phyloP scores from a whole-genome alignment of 176 grass and related monocot genomes.

The Avena atlantica region DNA sequence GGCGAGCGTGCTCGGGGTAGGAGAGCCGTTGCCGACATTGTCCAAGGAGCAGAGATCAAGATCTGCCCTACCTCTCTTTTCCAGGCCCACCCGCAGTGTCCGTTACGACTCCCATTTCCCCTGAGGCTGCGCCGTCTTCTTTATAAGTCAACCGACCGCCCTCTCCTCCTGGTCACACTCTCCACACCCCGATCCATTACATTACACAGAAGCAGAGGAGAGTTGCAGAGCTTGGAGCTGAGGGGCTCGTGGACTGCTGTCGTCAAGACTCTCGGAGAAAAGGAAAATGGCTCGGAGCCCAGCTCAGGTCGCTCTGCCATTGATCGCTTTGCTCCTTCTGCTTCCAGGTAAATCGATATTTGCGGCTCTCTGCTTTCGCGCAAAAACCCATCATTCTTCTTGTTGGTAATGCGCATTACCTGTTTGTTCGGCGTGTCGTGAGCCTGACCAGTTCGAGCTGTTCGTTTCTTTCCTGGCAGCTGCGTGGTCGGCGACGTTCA shows the following conservation, averaged over 20 bases:
- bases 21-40: conserved; percentile 29
- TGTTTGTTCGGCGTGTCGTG: background rate
- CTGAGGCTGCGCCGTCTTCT: background rate
- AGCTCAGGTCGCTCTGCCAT: conserved; percentile 40
- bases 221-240: conserved; percentile 17
- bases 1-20: background rate
- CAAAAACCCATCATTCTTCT: too few relatives aligned
- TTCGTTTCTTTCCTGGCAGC: conserved; percentile 37
- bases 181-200: background rate
- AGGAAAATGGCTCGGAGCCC: conserved; percentile 32
- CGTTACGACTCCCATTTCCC: background rate
- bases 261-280: background rate
- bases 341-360: conserved; percentile 39
- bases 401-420: background rate
- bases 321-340: conserved; percentile 47
- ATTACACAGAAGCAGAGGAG: background rate
- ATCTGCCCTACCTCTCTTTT: background rate
- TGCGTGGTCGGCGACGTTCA: conserved; percentile 73
- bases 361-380: too few relatives aligned
- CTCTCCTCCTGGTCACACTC: background rate
- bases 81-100: background rate
- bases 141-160: conserved; percentile 31
- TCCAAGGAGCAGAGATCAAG: background rate
- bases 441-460: background rate
- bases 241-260: background rate